phyloP scores from a whole-genome alignment of 768 basidiomycete species.

The Fistulinella prunicolor region DNA sequence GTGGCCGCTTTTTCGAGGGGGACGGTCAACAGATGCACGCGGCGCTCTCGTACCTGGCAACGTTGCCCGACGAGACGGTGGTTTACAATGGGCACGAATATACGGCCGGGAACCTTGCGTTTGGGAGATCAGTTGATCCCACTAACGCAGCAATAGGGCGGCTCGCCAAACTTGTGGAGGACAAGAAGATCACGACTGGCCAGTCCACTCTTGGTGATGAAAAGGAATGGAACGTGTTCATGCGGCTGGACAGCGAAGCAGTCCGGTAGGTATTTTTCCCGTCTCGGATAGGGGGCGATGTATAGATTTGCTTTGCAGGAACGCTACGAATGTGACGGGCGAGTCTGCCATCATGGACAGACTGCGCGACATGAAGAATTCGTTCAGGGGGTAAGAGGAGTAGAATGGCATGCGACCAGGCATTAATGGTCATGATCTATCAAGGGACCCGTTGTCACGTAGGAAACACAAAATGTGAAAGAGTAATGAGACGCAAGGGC shows the following conservation, averaged over 20 bases:
- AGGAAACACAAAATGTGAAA: too few relatives aligned
- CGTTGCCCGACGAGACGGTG: constrained; percentile 74
- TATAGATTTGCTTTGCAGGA: constrained; percentile 37
- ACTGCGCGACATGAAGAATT: constrained; percentile 83
- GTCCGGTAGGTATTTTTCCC: constrained; percentile 51
- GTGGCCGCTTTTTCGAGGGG: constrained; percentile 95
- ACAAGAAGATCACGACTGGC: constrained; percentile 69
- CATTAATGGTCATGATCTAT: not conserved
- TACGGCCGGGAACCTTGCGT: constrained; percentile 69
- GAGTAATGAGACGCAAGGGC: too few relatives aligned
- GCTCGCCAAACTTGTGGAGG: constrained; percentile 54
- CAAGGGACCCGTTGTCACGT: not conserved
- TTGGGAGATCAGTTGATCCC: constrained; percentile 63
- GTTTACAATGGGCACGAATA: constrained; percentile 94
- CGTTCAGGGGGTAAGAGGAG: constrained; percentile 56
- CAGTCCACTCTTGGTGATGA: constrained; percentile 90
- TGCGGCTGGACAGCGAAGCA: constrained; percentile 65
- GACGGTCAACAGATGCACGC: constrained; percentile 75
- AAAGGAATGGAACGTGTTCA: constrained; percentile 94
- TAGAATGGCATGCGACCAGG: too few relatives aligned
- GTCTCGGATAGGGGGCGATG: not conserved
- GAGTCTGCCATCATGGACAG: constrained; percentile 66
- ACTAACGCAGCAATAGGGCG: constrained; percentile 58
- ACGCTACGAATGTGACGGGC: constrained; percentile 40
- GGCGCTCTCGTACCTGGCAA: constrained; percentile 63